Base-by-base conservation (phyloP, 257 asterid genomes). In the Anisodus acutangulus region DNA sequence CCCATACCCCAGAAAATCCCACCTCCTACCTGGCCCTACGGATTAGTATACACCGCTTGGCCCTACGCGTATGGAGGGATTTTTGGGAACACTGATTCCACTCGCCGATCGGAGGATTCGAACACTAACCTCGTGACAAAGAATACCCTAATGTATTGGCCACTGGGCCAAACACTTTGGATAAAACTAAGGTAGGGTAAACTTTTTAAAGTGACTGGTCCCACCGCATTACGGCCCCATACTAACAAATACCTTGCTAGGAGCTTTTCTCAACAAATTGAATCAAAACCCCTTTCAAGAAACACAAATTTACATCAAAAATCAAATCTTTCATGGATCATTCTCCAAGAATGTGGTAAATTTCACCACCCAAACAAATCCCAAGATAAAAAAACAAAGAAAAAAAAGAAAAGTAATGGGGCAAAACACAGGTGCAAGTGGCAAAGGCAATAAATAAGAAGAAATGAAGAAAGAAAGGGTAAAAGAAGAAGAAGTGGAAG, bases 361-460 rank as follows among this genome's bases (percentile, higher is more conserved):
- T 74, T 59, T 31, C n/a, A 5, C 43, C 6, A 22, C 62, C 81
- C 62, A 49, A 9, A 78, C 9, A 86, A 67, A 62, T 43, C 43
- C 26, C 26, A 83, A 84, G 22, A 82, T 17, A 63, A 57, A 64
- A 45, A 78, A 47, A 81, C 43, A 76, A n/a, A 79, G 49, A 62
- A 79, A 15, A 15, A 66, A 57, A 8, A 54, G 19, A 37, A 11
- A 15, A 8, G 8, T 15, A 3, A 19, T 62, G 62, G 39, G 79
- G 41, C 26, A 64, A 3, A 79, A 54, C 26, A 85, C 85, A 71
- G 88, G 88, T 8, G 70, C 83, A 31, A 86, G 82, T 43, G 87
- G 90, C 9, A 86, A 88, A 84, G 68, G 86, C 16, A 88, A 84
- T 62, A 86, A 78, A n/a, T 81, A 81, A 78, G 88, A 86, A 31